A percentile compares a stretch with the other conserved stretches of the same genome.
Evolutionary conservation across 805 yeast genomes (phyloP).

Genomic region (Metschnikowia colocasiae): DNA sequence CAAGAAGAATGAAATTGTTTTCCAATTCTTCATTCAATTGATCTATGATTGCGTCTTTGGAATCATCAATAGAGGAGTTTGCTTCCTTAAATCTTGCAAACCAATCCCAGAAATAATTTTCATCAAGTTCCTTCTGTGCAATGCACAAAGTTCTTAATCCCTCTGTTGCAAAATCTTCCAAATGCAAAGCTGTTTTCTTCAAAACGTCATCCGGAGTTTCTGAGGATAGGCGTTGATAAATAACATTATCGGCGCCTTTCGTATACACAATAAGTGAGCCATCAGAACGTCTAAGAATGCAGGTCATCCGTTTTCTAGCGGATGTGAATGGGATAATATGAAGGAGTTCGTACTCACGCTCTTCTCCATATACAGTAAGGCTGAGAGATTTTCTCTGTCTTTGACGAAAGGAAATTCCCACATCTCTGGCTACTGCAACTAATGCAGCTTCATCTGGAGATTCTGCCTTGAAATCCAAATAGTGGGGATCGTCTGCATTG

Average conservation of each 20-base stretch:
- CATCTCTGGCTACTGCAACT: constrained; percentile 70
- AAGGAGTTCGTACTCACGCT: constrained; percentile 45
- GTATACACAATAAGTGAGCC: constrained; percentile 45
- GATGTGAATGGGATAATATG: constrained; percentile 64
- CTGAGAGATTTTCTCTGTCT: constrained; percentile 47
- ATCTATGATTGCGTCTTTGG: constrained; percentile 58
- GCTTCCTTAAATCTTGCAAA: constrained; percentile 54
- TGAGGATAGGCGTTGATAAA: constrained; percentile 42
- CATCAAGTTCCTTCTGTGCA: constrained; percentile 52
- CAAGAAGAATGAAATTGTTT: constrained; percentile 51
- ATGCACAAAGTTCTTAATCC: constrained; percentile 76
- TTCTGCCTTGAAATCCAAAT: constrained; percentile 63
- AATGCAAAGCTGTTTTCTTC: constrained; percentile 55
- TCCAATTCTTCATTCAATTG: constrained; percentile 58
- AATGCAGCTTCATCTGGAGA: constrained; percentile 83
- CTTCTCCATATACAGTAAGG: constrained; percentile 45
- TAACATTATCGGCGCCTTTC: constrained; percentile 78
- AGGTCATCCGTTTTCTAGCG: constrained; percentile 76
- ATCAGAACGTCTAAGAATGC: constrained; percentile 48
- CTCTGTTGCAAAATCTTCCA: constrained; percentile 70
- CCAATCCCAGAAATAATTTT: constrained; percentile 52
- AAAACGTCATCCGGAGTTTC: constrained; percentile 44
- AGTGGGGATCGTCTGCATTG: constrained; percentile 35
- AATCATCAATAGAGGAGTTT: constrained; percentile 46
- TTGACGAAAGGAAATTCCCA: constrained; percentile 62